Evolutionary conservation across 768 basidiomycete genomes (phyloP).

Genomic region (Mycena indigotica): DNA sequence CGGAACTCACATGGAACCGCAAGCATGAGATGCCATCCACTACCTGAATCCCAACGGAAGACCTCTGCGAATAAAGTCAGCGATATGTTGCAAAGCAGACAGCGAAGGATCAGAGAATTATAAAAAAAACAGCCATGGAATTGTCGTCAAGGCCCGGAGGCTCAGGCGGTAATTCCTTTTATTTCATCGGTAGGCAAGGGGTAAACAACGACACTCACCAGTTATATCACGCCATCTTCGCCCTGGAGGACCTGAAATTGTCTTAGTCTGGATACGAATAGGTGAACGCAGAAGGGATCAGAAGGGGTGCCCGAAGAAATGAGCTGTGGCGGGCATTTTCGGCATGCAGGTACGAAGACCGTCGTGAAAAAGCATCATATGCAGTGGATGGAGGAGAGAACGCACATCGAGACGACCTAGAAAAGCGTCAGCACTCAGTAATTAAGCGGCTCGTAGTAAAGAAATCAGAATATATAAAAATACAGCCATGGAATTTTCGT

Average conservation of each 20-base stretch:
- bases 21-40: too few species aligned
- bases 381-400: slow-evolving; percentile 10
- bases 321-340: slow-evolving; percentile 96
- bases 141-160: slow-evolving; percentile 64
- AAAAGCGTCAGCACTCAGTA: slow-evolving; percentile 1
- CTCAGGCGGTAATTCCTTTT: slow-evolving; percentile 89
- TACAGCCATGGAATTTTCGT: slow-evolving; percentile 85
- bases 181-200: slow-evolving; percentile 49
- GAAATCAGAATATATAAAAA: slow-evolving; percentile 62
- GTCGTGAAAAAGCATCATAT: slow-evolving; percentile 85
- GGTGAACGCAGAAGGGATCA: slow-evolving; percentile 42
- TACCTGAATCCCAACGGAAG: too few species aligned
- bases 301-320: slow-evolving; percentile 79
- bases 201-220: background rate
- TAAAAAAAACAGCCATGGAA: slow-evolving; percentile 78
- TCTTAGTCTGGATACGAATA: too few species aligned
- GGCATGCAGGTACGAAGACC: slow-evolving; percentile 87
- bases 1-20: too few species aligned
- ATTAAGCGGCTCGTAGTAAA: background rate
- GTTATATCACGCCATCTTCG: too few species aligned
- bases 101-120: background rate
- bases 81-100: background rate
- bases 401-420: background rate
- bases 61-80: too few species aligned
- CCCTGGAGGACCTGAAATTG: too few species aligned